These are phyloP conservation scores for Soucietia sequanensis DNA, from an alignment of 805 yeast genomes.

Conservation along the genomic window DNA sequence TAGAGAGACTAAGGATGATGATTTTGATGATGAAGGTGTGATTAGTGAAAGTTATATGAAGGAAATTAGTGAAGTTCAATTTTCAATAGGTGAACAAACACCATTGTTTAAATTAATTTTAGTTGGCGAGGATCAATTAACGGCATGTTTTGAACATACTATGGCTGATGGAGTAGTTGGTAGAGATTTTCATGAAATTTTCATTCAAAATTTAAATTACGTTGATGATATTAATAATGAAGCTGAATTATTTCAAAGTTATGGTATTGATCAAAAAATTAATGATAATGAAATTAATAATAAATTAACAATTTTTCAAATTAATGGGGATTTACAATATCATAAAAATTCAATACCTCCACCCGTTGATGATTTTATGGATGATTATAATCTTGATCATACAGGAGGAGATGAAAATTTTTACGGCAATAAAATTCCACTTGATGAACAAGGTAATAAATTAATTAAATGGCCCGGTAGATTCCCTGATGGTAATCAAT, in stretches of 20 bases:
- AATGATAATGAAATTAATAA: constrained; percentile 8
- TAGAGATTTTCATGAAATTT: constrained; percentile 30
- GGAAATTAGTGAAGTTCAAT: constrained; percentile 15
- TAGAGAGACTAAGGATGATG: constrained; percentile 6
- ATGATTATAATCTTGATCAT: constrained; percentile 24
- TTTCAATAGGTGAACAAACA: constrained; percentile 18
- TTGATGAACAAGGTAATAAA: constrained; percentile 11
- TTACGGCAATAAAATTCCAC: constrained; percentile 19
- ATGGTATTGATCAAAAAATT: constrained; percentile 15
- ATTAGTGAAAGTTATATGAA: constrained; percentile 31
- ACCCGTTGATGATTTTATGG: constrained; percentile 31
- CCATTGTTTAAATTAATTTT: constrained; percentile 31
- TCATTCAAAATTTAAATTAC: constrained; percentile 25
- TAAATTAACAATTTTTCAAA: constrained; percentile 20
- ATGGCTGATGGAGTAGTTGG: constrained; percentile 40
- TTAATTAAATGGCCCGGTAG: constrained; percentile 35
- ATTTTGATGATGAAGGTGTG: constrained; percentile 11
- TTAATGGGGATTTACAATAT: constrained; percentile 13
- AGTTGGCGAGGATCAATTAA: constrained; percentile 19
- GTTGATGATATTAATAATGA: constrained; percentile 9
- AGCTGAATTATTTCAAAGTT: constrained; percentile 7
- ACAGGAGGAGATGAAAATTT: constrained; percentile 22
- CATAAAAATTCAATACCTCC: constrained; percentile 32
- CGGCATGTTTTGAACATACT: constrained; percentile 35
- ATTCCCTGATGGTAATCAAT: constrained; percentile 12